Percentiles rank a stretch among this genome's conserved stretches.
Conservation (phyloP, 2,329 filamentous ascomycete species). For the Lecanicillium sp. region DNA sequence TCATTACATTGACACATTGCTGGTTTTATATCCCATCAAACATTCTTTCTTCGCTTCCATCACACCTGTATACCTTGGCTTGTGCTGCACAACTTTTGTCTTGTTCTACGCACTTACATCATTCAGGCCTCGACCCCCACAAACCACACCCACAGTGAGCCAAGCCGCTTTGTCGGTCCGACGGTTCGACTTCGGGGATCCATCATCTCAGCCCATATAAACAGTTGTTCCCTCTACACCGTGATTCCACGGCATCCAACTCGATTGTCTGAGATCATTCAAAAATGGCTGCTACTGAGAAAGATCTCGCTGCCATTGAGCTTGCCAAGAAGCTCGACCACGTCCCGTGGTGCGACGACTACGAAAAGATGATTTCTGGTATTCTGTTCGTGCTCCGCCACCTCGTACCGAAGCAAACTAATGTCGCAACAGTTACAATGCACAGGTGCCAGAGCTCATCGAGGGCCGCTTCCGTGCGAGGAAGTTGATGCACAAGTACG, state of each 20-base stretch:
- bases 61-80: neutral
- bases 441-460: conserved; percentile 41
- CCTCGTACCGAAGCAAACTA: neutral
- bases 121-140: too few species aligned
- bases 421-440: conserved; percentile 40
- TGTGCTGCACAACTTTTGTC: too few species aligned
- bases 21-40: neutral
- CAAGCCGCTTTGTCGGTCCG: conserved; percentile 9
- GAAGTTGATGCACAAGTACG: conserved; percentile 49
- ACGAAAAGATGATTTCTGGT: conserved; percentile 59
- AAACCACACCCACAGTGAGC: neutral
- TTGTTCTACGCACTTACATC: too few species aligned
- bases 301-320: conserved; percentile 37
- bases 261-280: neutral
- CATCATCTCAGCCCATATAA: neutral
- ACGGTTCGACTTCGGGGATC: conserved; percentile 8
- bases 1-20: neutral
- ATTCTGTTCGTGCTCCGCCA: conserved; percentile 42
- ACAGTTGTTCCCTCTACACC: neutral
- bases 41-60: neutral
- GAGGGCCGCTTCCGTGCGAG: conserved; percentile 47
- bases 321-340: conserved; percentile 43
- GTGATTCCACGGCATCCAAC: too few species aligned
- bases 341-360: conserved; percentile 53
- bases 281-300: conserved; percentile 26